Conservation (phyloP, 495 filamentous ascomycete genomes). For the Tuber microsphaerosporum region DNA sequence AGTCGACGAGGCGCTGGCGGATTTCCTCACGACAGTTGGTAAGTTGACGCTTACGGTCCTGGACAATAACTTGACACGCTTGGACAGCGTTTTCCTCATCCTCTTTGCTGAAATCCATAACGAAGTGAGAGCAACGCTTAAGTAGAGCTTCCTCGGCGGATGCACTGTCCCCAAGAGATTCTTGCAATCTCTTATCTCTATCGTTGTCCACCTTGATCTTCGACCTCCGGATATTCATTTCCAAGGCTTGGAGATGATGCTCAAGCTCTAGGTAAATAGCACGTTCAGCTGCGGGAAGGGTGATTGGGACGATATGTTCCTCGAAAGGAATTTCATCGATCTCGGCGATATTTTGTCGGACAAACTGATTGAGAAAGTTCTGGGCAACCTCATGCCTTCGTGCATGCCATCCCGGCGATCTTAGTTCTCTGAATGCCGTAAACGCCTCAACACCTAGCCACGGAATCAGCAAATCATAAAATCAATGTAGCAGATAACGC, state of each 20-base stretch:
- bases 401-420: slow-evolving; percentile 51
- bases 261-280: slow-evolving; percentile 49
- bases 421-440: slow-evolving; percentile 44
- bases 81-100: slow-evolving; percentile 42
- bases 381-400: slow-evolving; percentile 50
- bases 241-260: slow-evolving; percentile 45
- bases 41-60: slow-evolving; percentile 41
- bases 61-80: slow-evolving; percentile 42
- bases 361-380: slow-evolving; percentile 51
- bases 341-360: slow-evolving; percentile 50
- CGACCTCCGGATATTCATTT: slow-evolving; percentile 44
- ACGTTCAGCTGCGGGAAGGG: slow-evolving; percentile 45
- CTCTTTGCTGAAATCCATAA: slow-evolving; percentile 38
- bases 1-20: slow-evolving; percentile 39
- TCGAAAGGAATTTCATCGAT: slow-evolving; percentile 46
- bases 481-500: slow-evolving; percentile 7
- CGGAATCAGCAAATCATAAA: slow-evolving; percentile 20
- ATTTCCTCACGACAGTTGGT: slow-evolving; percentile 42
- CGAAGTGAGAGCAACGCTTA: slow-evolving; percentile 47
- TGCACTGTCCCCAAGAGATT: slow-evolving; percentile 45
- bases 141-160: slow-evolving; percentile 48
- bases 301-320: slow-evolving; percentile 44
- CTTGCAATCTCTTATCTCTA: slow-evolving; percentile 44
- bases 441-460: slow-evolving; percentile 48
- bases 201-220: slow-evolving; percentile 44